Evolutionary conservation across 2,329 filamentous ascomycete species (phyloP).

Genomic region (Pezicula rhizophila): DNA sequence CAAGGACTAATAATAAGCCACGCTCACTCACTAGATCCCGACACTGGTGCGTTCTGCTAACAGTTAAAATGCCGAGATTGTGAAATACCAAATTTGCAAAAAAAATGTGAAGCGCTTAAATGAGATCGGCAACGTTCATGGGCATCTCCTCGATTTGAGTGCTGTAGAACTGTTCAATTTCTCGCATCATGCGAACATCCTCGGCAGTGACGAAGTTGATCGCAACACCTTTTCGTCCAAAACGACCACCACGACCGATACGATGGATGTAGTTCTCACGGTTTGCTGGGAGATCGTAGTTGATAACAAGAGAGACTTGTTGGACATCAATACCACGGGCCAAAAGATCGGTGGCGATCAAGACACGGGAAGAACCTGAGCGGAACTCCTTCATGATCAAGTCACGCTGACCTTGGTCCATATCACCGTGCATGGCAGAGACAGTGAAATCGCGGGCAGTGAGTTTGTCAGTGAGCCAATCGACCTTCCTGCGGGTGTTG

Average conservation of each 20-base stretch:
- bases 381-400: conserved; percentile 99
- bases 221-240: conserved; percentile 99
- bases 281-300: conserved; percentile 98
- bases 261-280: conserved; percentile 99
- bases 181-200: conserved; percentile 99
- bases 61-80: conserved; percentile 19
- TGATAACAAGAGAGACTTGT: conserved; percentile 99
- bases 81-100: conserved; percentile 24
- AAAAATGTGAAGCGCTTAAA: conserved; percentile 42
- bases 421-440: conserved; percentile 99
- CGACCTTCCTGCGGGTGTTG: conserved; percentile 99
- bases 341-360: conserved; percentile 95
- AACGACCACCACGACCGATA: conserved; percentile 98
- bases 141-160: conserved; percentile 99
- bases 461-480: conserved; percentile 99
- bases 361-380: conserved; percentile 93
- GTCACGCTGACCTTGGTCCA: conserved; percentile 97
- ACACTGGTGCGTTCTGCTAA: conserved; percentile 14
- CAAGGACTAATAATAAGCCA: neutral
- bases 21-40: conserved; percentile 27
- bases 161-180: conserved; percentile 99
- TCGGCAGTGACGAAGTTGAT: conserved; percentile 99
- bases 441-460: conserved; percentile 98
- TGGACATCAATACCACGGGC: conserved; percentile 99
- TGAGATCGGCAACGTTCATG: conserved; percentile 80